Percentiles rank a stretch among this genome's conserved stretches.
phyloP scores from a whole-genome alignment of 164 flowering plant species.

The Sedum album region DNA sequence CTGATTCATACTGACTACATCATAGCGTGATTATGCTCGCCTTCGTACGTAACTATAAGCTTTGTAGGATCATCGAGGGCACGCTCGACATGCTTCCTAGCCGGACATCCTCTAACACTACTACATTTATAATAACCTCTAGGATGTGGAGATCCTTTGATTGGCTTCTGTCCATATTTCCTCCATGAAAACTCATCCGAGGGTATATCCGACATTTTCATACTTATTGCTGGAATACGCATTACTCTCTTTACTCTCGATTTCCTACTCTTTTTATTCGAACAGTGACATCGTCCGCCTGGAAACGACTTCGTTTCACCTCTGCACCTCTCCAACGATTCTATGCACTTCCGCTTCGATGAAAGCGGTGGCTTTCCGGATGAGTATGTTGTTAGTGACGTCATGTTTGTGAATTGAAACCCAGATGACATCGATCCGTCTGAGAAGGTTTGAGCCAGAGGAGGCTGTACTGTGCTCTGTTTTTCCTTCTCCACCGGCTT shows the following conservation, averaged over 20 bases:
- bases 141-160: constrained; percentile 80
- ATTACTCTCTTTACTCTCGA: no score
- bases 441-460: constrained; percentile 36
- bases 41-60: constrained; percentile 79
- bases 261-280: constrained; percentile 75
- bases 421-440: constrained; percentile 37
- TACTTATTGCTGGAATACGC: constrained; percentile 75
- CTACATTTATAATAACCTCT: constrained; percentile 87
- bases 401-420: constrained; percentile 43
- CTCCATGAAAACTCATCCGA: constrained; percentile 66
- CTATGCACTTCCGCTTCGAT: constrained; percentile 44
- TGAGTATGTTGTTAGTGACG: constrained; percentile 23
- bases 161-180: no score
- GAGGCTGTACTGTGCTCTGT: constrained; percentile 17
- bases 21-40: constrained; percentile 64
- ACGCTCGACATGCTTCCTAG: constrained; percentile 85
- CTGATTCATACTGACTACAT: background rate
- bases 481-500: background rate
- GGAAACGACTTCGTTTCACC: constrained; percentile 28
- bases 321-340: constrained; percentile 33
- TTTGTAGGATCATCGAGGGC: constrained; percentile 57
- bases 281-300: constrained; percentile 69
- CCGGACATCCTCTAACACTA: constrained; percentile 52
- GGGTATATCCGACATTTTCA: constrained; percentile 72
- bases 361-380: constrained; percentile 42